These are phyloP conservation scores for Xerocomellus amylosporus DNA, from an alignment of 768 basidiomycete species.

Conservation along the genomic window DNA sequence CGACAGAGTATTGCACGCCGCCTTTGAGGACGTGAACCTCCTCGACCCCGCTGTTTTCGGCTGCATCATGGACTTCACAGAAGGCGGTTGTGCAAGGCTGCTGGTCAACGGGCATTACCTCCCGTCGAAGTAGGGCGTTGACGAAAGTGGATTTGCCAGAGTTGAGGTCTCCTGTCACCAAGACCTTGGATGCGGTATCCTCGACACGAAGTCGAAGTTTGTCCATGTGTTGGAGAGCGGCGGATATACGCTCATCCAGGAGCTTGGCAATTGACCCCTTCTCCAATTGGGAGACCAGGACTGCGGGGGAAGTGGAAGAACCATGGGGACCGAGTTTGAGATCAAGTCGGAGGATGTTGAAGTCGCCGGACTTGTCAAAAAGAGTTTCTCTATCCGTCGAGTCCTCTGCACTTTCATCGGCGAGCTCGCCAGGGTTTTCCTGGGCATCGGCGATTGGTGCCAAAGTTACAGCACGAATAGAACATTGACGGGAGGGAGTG, in stretches of 20 bases:
- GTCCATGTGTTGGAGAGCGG: slow-evolving; percentile 74
- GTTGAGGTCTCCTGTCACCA: slow-evolving; percentile 97
- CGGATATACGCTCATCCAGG: slow-evolving; percentile 76
- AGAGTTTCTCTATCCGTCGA: slow-evolving; percentile 34
- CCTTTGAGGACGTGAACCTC: slow-evolving; percentile 83
- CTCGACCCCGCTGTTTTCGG: slow-evolving; percentile 75
- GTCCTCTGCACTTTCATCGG: slow-evolving; percentile 22
- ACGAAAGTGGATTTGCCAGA: slow-evolving; percentile 98
- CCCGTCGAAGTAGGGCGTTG: slow-evolving; percentile 86
- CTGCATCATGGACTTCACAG: slow-evolving; percentile 91
- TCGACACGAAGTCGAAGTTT: slow-evolving; percentile 83
- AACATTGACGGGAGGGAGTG: slow-evolving; percentile 44
- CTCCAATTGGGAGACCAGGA: slow-evolving; percentile 89
- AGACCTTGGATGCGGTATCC: slow-evolving; percentile 92
- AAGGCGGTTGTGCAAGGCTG: slow-evolving; percentile 98
- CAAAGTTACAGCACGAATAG: slow-evolving; percentile 60
- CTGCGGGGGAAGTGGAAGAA: slow-evolving; percentile 56
- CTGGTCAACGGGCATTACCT: slow-evolving; percentile 96
- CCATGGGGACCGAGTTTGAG: slow-evolving; percentile 82
- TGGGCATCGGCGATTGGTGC: slow-evolving; percentile 48
- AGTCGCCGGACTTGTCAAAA: slow-evolving; percentile 53
- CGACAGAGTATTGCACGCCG: slow-evolving; percentile 60
- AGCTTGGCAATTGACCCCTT: slow-evolving; percentile 91
- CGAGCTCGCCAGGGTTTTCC: slow-evolving; percentile 25
- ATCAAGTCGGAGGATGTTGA: slow-evolving; percentile 88